phyloP scores from a whole-genome alignment of 2,329 filamentous ascomycete genomes.

The Sclerotinia nivalis region DNA sequence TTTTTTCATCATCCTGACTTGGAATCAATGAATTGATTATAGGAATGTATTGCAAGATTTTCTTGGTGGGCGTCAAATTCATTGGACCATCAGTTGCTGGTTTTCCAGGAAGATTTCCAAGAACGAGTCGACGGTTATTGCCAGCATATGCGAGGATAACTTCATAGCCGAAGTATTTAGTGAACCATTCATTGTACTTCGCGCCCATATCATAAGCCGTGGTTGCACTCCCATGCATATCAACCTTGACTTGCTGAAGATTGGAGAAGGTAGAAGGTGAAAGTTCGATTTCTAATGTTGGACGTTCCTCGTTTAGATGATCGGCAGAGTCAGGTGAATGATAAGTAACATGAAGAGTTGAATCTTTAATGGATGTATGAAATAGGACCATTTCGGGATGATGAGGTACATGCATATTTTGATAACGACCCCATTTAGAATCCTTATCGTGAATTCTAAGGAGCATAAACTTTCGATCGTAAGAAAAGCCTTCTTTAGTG shows the following conservation, averaged over 20 bases:
- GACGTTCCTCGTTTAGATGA: conserved; percentile 21
- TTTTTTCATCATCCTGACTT: conserved; percentile 47
- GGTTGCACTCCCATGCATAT: conserved; percentile 60
- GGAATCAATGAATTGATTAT: conserved; percentile 28
- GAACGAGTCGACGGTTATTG: conserved; percentile 56
- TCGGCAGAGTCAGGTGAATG: conserved; percentile 32
- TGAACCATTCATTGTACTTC: conserved; percentile 66
- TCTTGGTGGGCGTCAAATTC: conserved; percentile 22
- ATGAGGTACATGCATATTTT: conserved; percentile 60
- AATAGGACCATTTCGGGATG: conserved; percentile 66
- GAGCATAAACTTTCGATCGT: conserved; percentile 73
- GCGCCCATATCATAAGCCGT: conserved; percentile 64
- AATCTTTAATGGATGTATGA: conserved; percentile 52
- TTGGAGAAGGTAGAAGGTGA: conserved; percentile 48
- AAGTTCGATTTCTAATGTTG: conserved; percentile 56
- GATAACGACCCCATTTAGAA: conserved; percentile 42
- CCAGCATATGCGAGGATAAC: conserved; percentile 67
- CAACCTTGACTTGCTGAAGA: conserved; percentile 53
- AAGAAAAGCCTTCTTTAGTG: conserved; percentile 60
- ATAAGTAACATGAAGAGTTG: conserved; percentile 48
- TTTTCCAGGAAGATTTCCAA: conserved; percentile 49
- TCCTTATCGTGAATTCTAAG: conserved; percentile 49
- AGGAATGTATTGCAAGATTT: conserved; percentile 30
- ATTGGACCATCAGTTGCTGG: conserved; percentile 29
- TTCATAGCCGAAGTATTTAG: conserved; percentile 61